phyloP scores from a whole-genome alignment of 2,329 filamentous ascomycete genomes.

The Onygenales sp. region DNA sequence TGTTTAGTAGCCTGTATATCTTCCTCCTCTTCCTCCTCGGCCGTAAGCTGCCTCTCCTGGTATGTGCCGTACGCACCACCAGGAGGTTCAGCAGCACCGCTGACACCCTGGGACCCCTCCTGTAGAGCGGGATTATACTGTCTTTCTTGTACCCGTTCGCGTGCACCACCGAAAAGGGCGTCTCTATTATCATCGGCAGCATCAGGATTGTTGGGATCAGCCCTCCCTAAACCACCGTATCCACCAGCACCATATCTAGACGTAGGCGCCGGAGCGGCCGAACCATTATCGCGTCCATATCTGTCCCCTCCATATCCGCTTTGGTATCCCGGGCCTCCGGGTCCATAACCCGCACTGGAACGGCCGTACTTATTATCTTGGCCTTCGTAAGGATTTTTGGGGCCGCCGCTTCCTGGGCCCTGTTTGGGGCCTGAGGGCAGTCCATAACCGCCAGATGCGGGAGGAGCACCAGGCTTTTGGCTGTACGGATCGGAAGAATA shows the following conservation, averaged over 20 bases:
- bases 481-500: slow-evolving; percentile 43
- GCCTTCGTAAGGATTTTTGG: slow-evolving; percentile 14
- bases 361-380: slow-evolving; percentile 18
- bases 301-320: slow-evolving; percentile 44
- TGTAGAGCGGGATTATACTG: slow-evolving; percentile 25
- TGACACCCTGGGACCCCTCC: slow-evolving; percentile 13
- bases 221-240: slow-evolving; percentile 47
- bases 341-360: slow-evolving; percentile 28
- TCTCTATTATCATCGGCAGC: slow-evolving; percentile 45
- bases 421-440: slow-evolving; percentile 16
- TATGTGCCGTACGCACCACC: slow-evolving; percentile 34
- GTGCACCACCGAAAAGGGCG: slow-evolving; percentile 50
- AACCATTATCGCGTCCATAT: slow-evolving; percentile 38
- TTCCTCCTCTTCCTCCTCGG: slow-evolving; percentile 67
- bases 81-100: slow-evolving; percentile 3
- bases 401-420: slow-evolving; percentile 12
- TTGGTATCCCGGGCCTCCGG: slow-evolving; percentile 35
- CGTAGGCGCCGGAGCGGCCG: slow-evolving; percentile 21
- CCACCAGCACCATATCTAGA: slow-evolving; percentile 42
- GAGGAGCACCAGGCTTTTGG: slow-evolving; percentile 34
- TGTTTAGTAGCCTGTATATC: slow-evolving; percentile 63
- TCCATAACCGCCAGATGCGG: slow-evolving; percentile 23
- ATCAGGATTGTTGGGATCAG: slow-evolving; percentile 40
- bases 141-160: slow-evolving; percentile 40
- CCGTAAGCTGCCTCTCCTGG: slow-evolving; percentile 68